Base-by-base conservation (phyloP, 1,139 yeast genomes). In the Saccharomyces hybrid region DNA sequence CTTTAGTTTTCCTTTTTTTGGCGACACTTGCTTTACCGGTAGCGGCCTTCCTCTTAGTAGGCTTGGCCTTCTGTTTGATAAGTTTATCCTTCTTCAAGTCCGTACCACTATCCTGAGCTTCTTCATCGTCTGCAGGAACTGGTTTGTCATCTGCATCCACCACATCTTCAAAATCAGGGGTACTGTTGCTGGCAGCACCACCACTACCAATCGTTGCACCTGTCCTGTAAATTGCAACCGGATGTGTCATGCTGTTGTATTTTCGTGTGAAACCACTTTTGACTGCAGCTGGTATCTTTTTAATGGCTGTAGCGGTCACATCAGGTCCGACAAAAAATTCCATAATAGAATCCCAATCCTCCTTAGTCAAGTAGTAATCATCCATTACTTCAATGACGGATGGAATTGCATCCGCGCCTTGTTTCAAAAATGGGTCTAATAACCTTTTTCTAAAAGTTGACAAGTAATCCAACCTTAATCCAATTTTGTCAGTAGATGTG, bases 311-410 rank as follows among this genome's bases (percentile, higher is more conserved):
- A 2, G 77, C 79, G 42, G 82, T 79, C 32, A 75, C 72, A 21
- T 74, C 76, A 2, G 74, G 73, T 0, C 96, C 96, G 14, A 90
- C 84, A 24, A 89, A 85, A 60, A 90, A 80, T 59, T 90, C 97
- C 78, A 88, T 75, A 19, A 95, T 74, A 31, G 79, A 79, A 65
- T 91, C 98, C 90, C 95, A 93, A 71, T 93, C 98, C 57, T 91
- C 96, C 64, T 82, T 86, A 9, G 96, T 87, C 48, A 95, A 70
- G 66, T 81, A 93, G 69, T 95, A 93, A 42, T 81, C 76, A 70
- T 93, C 99, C 88, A 93, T 80, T 1, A 81, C 64, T 12, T 75
- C 76, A 50, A 93, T 84, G 2, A 88, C 84, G 2, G 78, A 79
- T 0, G 75, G 75, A 29, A 93, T 79, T 1, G 91, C 95, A 1